phyloP scores from a whole-genome alignment of 2,329 filamentous ascomycete species.

The Aspergillus sp. region DNA sequence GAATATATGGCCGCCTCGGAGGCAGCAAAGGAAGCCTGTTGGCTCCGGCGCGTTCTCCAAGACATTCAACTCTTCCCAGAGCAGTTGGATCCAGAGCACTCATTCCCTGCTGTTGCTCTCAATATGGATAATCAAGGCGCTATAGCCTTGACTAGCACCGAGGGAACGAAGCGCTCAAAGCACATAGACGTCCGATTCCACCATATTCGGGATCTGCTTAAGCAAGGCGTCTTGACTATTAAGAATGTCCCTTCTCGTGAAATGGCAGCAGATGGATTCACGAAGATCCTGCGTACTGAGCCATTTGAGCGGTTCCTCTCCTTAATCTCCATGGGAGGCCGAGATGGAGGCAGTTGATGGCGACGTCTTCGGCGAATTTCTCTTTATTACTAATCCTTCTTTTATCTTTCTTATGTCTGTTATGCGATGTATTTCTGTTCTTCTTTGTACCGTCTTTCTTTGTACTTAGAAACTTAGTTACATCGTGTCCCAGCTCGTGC shows the following conservation, averaged over 20 bases:
- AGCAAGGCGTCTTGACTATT: conserved; percentile 3
- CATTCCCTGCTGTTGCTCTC: background rate
- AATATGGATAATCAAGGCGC: background rate
- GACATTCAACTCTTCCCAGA: too few species aligned
- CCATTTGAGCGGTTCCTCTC: too few species aligned
- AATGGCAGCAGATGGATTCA: background rate
- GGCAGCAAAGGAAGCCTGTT: background rate
- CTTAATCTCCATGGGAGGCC: too few species aligned
- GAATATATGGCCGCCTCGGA: background rate
- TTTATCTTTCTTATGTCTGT: too few species aligned
- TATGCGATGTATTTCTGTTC: background rate
- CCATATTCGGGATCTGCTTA: background rate
- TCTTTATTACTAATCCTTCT: background rate
- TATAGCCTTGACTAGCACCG: background rate
- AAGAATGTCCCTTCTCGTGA: background rate
- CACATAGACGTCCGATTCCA: conserved; percentile 1
- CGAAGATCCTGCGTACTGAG: background rate
- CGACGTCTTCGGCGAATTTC: background rate
- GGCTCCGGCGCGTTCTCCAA: background rate
- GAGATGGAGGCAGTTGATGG: too few species aligned
- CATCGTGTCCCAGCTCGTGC: background rate
- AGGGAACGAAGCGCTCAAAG: background rate
- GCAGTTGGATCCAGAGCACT: too few species aligned
- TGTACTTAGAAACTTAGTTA: background rate
- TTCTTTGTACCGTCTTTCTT: background rate